phyloP scores from a whole-genome alignment of 1,284 basidiomycete genomes.

The Stygiomarasmius scandens region DNA sequence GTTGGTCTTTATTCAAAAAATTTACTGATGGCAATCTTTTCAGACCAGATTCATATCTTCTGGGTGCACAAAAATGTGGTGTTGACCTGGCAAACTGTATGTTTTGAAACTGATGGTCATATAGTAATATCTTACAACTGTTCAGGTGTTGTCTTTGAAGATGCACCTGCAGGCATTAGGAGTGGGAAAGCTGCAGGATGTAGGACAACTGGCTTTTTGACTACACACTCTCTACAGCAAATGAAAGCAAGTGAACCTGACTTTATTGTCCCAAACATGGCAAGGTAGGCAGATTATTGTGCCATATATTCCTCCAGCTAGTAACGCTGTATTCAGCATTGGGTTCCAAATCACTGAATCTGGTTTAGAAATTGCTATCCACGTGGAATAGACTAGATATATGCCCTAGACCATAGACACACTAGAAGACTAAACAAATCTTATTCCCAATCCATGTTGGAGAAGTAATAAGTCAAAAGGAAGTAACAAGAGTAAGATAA shows the following conservation, averaged over 20 bases:
- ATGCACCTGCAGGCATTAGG: slow-evolving; percentile 79
- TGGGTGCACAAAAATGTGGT: slow-evolving; percentile 66
- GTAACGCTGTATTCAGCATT: slow-evolving; percentile 37
- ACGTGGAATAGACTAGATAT: slow-evolving; percentile 24
- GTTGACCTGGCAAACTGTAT: slow-evolving; percentile 62
- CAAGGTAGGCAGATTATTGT: slow-evolving; percentile 42
- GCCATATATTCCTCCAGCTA: background rate
- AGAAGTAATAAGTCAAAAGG: background rate
- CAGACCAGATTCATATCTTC: slow-evolving; percentile 85
- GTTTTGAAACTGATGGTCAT: no score
- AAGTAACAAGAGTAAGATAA: background rate
- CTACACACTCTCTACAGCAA: slow-evolving; percentile 71
- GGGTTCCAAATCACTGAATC: slow-evolving; percentile 43
- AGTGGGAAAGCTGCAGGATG: slow-evolving; percentile 80
- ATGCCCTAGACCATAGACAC: background rate
- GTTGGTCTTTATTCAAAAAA: slow-evolving; percentile 8
- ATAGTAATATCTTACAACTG: background rate
- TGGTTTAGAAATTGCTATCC: slow-evolving; percentile 49
- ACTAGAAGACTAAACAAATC: background rate
- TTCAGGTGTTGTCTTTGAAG: slow-evolving; percentile 81
- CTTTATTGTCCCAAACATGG: slow-evolving; percentile 66
- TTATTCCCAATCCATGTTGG: slow-evolving; percentile 12
- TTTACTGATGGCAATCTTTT: slow-evolving; percentile 29
- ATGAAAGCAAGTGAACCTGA: slow-evolving; percentile 59
- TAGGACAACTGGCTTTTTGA: slow-evolving; percentile 78